These are phyloP conservation scores for Ascochyta viciae-villosae DNA, from an alignment of 2,329 filamentous ascomycete genomes.

Conservation along the genomic window DNA sequence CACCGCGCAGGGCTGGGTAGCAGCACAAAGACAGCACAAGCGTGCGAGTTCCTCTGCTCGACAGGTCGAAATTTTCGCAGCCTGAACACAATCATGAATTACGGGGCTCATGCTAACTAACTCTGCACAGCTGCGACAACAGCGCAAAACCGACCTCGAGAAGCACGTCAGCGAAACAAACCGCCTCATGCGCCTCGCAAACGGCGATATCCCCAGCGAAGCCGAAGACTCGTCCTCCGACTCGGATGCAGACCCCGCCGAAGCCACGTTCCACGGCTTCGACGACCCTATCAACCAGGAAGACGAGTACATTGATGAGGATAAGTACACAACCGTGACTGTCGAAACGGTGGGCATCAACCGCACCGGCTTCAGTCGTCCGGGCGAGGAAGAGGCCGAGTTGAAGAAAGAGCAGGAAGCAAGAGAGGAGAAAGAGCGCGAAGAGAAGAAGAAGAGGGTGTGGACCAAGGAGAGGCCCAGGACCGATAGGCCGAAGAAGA, in stretches of 20 bases:
- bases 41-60: background rate
- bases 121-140: slow-evolving; percentile 74
- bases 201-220: slow-evolving; percentile 40
- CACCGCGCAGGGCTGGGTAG: background rate
- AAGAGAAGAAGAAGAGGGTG: slow-evolving; percentile 52
- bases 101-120: background rate
- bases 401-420: slow-evolving; percentile 51
- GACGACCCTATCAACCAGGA: slow-evolving; percentile 72
- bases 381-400: slow-evolving; percentile 46
- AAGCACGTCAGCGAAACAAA: slow-evolving; percentile 81
- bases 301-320: slow-evolving; percentile 95
- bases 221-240: slow-evolving; percentile 35
- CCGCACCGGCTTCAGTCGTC: slow-evolving; percentile 72
- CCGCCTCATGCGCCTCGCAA: slow-evolving; percentile 69
- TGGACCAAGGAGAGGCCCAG: slow-evolving; percentile 63
- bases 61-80: background rate
- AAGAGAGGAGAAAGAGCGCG: slow-evolving; percentile 30
- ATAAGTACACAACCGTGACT: slow-evolving; percentile 93
- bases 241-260: slow-evolving; percentile 42
- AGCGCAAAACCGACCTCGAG: slow-evolving; percentile 81
- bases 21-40: background rate
- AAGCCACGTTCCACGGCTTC: slow-evolving; percentile 43
- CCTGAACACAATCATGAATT: background rate
- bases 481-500: slow-evolving; percentile 67
- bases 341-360: slow-evolving; percentile 87